A percentile compares a stretch with the other conserved stretches of the same genome.
Evolutionary conservation across 345 rosid species (phyloP).

Genomic region (Streptanthus diversifolius): DNA sequence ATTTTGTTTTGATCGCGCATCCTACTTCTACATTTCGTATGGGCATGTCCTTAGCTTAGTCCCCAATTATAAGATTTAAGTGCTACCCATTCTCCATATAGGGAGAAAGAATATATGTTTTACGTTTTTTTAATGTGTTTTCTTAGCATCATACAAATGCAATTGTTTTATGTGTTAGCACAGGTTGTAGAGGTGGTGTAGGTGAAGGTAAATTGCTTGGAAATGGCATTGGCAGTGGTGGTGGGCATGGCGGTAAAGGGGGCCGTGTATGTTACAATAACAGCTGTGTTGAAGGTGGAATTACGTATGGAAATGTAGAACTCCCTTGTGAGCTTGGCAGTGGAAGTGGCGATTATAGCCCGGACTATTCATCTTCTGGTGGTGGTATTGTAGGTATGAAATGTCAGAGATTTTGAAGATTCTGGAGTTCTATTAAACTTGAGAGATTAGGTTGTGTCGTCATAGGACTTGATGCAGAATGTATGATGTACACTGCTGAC

Average conservation of each 20-base stretch:
- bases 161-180: slow-evolving; percentile 27
- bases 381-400: slow-evolving; percentile 89
- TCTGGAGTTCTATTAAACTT: neutral
- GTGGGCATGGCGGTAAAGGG: slow-evolving; percentile 98
- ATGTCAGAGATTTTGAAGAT: slow-evolving; percentile 6
- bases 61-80: slow-evolving; percentile 12
- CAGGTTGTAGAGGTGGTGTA: slow-evolving; percentile 93
- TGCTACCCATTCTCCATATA: slow-evolving; percentile 14
- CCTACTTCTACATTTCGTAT: slow-evolving; percentile 24
- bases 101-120: slow-evolving; percentile 19
- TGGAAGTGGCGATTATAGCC: slow-evolving; percentile 88
- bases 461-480: slow-evolving; percentile 1
- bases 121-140: slow-evolving; percentile 1
- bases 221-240: slow-evolving; percentile 86
- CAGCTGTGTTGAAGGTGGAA: slow-evolving; percentile 69
- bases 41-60: slow-evolving; percentile 22
- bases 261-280: slow-evolving; percentile 70
- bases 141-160: slow-evolving; percentile 13
- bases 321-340: slow-evolving; percentile 99
- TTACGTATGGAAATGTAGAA: slow-evolving; percentile 74
- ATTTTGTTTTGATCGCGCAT: slow-evolving; percentile 24
- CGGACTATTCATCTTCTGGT: slow-evolving; percentile 64
- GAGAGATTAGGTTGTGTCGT: slow-evolving; percentile 16
- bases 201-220: slow-evolving; percentile 70
- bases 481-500: slow-evolving; percentile 14